phyloP scores from a whole-genome alignment of 2,329 filamentous ascomycete genomes.

The Immersiporthe knoxdaviesiana region DNA sequence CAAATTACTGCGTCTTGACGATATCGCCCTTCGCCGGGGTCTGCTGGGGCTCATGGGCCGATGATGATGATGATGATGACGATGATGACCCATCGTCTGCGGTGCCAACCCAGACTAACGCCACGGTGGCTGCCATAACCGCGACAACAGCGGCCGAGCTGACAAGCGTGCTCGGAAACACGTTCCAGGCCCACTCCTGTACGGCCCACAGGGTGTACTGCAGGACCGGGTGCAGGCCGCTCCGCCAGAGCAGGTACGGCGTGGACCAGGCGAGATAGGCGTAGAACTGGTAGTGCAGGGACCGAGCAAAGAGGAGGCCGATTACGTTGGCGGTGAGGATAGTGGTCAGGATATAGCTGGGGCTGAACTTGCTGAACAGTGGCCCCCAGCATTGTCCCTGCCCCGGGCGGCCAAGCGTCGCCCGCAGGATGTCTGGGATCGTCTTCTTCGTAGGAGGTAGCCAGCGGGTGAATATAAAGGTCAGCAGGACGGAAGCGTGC shows the following conservation, averaged over 20 bases:
- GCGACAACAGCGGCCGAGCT: constrained; percentile 69
- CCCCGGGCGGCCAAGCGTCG: constrained; percentile 47
- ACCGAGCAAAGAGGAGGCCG: constrained; percentile 83
- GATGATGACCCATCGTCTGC: constrained; percentile 40
- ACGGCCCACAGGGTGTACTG: constrained; percentile 72
- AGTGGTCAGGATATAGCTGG: constrained; percentile 74
- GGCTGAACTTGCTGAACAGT: constrained; percentile 43
- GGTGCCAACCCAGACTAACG: constrained; percentile 63
- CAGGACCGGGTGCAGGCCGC: constrained; percentile 67
- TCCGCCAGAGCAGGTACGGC: constrained; percentile 83
- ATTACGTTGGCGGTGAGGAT: constrained; percentile 77
- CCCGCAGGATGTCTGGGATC: constrained; percentile 55
- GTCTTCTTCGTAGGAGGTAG: constrained; percentile 67
- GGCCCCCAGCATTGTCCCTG: constrained; percentile 37
- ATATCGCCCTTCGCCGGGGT: background rate
- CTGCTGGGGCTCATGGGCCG: background rate
- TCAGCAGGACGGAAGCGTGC: constrained; percentile 67
- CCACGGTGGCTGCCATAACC: constrained; percentile 69
- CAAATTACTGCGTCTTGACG: background rate
- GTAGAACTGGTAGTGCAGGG: constrained; percentile 95
- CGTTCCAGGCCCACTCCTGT: constrained; percentile 94
- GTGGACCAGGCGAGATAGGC: constrained; percentile 88
- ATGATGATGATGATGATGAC: background rate
- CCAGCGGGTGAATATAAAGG: constrained; percentile 73
- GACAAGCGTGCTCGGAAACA: constrained; percentile 74